Conservation (phyloP, 192 early-diverging fungal genomes). For the Coemansia sp. region DNA sequence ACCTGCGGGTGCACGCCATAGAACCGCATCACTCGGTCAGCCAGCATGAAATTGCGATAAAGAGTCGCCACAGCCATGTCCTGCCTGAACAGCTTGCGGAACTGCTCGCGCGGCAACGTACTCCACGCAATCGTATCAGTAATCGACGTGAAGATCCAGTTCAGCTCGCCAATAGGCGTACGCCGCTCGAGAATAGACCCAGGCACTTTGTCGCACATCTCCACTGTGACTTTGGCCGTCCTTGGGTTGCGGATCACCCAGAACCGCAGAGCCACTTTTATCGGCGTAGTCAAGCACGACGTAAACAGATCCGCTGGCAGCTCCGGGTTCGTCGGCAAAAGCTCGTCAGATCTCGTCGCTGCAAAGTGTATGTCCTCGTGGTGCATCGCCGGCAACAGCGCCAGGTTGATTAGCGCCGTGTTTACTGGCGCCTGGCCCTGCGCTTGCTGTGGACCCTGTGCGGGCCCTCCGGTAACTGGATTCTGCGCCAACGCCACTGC, state of each 20-base stretch:
- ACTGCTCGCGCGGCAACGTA: conserved; percentile 82
- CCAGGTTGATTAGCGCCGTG: conserved; percentile 44
- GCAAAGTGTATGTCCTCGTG: conserved; percentile 92
- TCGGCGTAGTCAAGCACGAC: conserved; percentile 92
- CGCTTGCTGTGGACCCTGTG: conserved; percentile 12
- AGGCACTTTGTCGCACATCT: conserved; percentile 65
- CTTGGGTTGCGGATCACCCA: conserved; percentile 86
- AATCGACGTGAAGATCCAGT: conserved; percentile 98
- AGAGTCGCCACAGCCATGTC: conserved; percentile 93
- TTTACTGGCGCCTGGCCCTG: conserved; percentile 30
- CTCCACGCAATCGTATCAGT: conserved; percentile 99
- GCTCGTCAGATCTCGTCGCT: conserved; percentile 81
- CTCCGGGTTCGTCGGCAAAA: conserved; percentile 89
- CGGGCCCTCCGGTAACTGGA: neutral
- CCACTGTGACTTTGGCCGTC: conserved; percentile 70
- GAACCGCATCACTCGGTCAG: conserved; percentile 93
- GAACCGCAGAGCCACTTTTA: conserved; percentile 90
- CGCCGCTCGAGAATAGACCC: conserved; percentile 87
- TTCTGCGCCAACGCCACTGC: conserved; percentile 23
- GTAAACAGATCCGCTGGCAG: conserved; percentile 97
- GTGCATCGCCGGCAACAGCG: conserved; percentile 41
- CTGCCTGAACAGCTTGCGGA: conserved; percentile 88
- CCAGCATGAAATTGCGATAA: conserved; percentile 94
- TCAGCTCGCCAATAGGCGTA: conserved; percentile 94
- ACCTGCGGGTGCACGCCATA: conserved; percentile 93